phyloP scores from a whole-genome alignment of 106 monocot genomes.

The Narthecium ossifragum region DNA sequence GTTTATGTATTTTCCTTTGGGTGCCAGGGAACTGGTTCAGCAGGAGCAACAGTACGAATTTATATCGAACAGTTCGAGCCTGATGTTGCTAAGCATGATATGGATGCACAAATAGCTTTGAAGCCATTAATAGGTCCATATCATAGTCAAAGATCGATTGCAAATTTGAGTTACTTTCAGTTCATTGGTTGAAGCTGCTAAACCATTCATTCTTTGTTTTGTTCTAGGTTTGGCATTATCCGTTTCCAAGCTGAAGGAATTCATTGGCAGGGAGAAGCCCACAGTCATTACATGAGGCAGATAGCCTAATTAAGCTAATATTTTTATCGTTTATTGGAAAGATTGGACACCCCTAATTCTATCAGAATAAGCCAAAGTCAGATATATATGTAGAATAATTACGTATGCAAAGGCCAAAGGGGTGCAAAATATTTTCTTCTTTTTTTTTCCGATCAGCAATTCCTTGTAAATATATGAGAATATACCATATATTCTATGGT shows the following conservation, averaged over 20 bases:
- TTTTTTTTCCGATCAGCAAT: too few relatives aligned
- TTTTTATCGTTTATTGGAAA: not conserved
- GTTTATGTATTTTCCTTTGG: not conserved
- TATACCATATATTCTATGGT: too few relatives aligned
- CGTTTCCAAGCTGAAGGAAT: conserved; percentile 83
- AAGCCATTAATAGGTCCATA: conserved; percentile 85
- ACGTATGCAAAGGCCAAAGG: too few relatives aligned
- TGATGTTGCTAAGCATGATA: conserved; percentile 64
- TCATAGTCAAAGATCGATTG: too few relatives aligned
- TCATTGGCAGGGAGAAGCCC: conserved; percentile 87
- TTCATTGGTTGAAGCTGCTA: too few relatives aligned
- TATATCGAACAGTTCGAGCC: conserved; percentile 94
- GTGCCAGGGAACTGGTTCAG: conserved; percentile 89
- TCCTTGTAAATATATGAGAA: too few relatives aligned
- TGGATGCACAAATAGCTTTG: conserved; percentile 79
- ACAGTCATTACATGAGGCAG: conserved; percentile 76
- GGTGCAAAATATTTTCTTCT: too few relatives aligned
- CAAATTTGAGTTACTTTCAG: too few relatives aligned
- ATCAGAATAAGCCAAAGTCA: not conserved
- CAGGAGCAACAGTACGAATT: conserved; percentile 82
- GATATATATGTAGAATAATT: not conserved
- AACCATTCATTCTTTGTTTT: not conserved
- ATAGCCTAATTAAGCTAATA: not conserved
- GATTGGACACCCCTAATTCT: not conserved
- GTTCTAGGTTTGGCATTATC: conserved; percentile 73